A percentile compares a stretch with the other conserved stretches of the same genome.
These are phyloP conservation scores for Middelhovenomyces tepae DNA, from an alignment of 805 yeast species.

Conservation along the genomic window DNA sequence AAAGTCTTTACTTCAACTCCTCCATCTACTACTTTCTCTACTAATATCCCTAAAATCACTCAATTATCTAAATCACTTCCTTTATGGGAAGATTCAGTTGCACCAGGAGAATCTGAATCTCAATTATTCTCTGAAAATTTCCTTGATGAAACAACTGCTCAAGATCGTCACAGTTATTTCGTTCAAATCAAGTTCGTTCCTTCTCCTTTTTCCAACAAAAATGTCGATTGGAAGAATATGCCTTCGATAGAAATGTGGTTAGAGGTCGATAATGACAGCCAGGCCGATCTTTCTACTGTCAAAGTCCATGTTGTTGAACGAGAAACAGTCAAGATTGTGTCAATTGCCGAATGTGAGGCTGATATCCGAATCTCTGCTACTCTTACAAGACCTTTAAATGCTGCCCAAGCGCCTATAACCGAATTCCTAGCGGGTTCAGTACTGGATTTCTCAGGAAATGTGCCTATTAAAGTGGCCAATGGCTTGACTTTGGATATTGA, in stretches of 20 bases:
- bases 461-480: slow-evolving; percentile 32
- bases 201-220: slow-evolving; percentile 27
- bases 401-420: slow-evolving; percentile 36
- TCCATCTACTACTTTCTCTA: slow-evolving; percentile 17
- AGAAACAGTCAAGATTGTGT: slow-evolving; percentile 35
- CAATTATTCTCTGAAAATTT: slow-evolving; percentile 1
- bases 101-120: not conserved
- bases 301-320: slow-evolving; percentile 37
- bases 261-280: slow-evolving; percentile 31
- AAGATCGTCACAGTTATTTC: slow-evolving; percentile 27
- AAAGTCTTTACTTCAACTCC: not conserved
- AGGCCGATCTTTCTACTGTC: slow-evolving; percentile 33
- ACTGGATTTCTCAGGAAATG: slow-evolving; percentile 35
- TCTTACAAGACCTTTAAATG: slow-evolving; percentile 22
- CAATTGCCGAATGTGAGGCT: slow-evolving; percentile 33
- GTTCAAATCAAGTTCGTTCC: slow-evolving; percentile 42
- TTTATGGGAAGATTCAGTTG: slow-evolving; percentile 3
- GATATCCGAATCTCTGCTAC: slow-evolving; percentile 40
- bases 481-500: slow-evolving; percentile 31
- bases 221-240: slow-evolving; percentile 24
- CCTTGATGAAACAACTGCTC: slow-evolving; percentile 2
- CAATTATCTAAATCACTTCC: slow-evolving; percentile 20
- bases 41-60: slow-evolving; percentile 23
- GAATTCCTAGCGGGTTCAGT: slow-evolving; percentile 31
- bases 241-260: slow-evolving; percentile 55